These are phyloP conservation scores for Neostapfia colusana DNA, from an alignment of 176 grass and related monocot genomes.

Conservation along the genomic window DNA sequence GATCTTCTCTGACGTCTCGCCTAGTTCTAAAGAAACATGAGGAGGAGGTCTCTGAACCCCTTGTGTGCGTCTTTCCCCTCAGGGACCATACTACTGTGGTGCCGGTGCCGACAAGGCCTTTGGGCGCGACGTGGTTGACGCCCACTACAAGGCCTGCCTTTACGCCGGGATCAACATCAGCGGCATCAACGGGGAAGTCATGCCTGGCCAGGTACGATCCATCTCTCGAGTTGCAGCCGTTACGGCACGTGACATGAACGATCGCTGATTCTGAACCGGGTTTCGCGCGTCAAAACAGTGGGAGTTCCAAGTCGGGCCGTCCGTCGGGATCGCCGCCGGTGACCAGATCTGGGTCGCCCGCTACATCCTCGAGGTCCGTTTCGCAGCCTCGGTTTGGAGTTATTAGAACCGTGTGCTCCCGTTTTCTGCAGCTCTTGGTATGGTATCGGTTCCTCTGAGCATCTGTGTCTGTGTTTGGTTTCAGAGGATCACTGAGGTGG, in stretches of 20 bases:
- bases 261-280: conserved; percentile 27
- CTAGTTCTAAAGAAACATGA: too few relatives aligned
- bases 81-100: conserved; percentile 93
- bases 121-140: conserved; percentile 87
- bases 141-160: conserved; percentile 94
- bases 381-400: background rate
- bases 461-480: background rate
- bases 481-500: conserved; percentile 87
- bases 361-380: conserved; percentile 79
- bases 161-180: conserved; percentile 96
- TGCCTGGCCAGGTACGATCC: conserved; percentile 78
- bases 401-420: too few relatives aligned
- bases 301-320: conserved; percentile 97
- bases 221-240: background rate
- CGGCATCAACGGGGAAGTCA: conserved; percentile 98
- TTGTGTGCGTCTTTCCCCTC: background rate
- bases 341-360: conserved; percentile 80
- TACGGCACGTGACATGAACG: too few relatives aligned
- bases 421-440: too few relatives aligned
- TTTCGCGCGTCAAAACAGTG: conserved; percentile 50
- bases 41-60: background rate
- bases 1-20: too few relatives aligned
- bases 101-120: conserved; percentile 89
- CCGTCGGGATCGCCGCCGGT: conserved; percentile 70
- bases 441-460: background rate